Evolutionary conservation across 306 rosid genomes (phyloP).

Genomic region (Ormosia semicastrata): DNA sequence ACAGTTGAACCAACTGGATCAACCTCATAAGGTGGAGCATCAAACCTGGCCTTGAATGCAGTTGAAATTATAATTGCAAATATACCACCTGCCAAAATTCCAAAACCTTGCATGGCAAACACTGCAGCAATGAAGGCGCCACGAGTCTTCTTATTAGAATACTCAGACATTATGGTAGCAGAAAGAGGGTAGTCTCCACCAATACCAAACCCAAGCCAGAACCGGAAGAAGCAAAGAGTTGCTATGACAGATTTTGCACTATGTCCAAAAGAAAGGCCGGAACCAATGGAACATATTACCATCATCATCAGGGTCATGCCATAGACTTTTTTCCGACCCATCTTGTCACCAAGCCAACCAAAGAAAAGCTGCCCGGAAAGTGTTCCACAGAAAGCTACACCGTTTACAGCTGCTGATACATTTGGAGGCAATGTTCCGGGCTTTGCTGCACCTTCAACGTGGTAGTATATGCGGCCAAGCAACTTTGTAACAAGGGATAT

Average conservation of each 20-base stretch:
- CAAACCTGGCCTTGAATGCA: conserved; percentile 47
- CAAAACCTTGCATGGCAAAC: conserved; percentile 90
- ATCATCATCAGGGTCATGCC: conserved; percentile 76
- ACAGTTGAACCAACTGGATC: conserved; percentile 57
- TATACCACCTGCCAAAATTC: conserved; percentile 70
- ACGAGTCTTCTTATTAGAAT: conserved; percentile 76
- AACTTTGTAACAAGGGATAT: conserved; percentile 74
- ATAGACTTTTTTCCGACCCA: conserved; percentile 71
- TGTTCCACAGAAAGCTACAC: conserved; percentile 80
- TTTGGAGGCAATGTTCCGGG: conserved; percentile 79
- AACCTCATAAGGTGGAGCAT: conserved; percentile 51
- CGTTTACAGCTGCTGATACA: conserved; percentile 82
- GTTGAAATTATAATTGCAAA: conserved; percentile 59
- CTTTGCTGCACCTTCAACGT: conserved; percentile 53
- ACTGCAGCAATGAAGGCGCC: conserved; percentile 86
- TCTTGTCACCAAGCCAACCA: conserved; percentile 81
- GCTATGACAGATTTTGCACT: conserved; percentile 60
- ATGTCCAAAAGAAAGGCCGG: conserved; percentile 77
- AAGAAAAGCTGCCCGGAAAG: conserved; percentile 75
- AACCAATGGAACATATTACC: conserved; percentile 69
- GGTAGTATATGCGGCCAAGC: conserved; percentile 80
- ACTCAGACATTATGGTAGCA: conserved; percentile 83
- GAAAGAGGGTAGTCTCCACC: conserved; percentile 90
- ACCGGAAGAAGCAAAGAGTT: conserved; percentile 77
- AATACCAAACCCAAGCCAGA: conserved; percentile 86